These are phyloP conservation scores for Periglandula ipomoeae DNA, from an alignment of 2,329 filamentous ascomycete species.

Conservation along the genomic window DNA sequence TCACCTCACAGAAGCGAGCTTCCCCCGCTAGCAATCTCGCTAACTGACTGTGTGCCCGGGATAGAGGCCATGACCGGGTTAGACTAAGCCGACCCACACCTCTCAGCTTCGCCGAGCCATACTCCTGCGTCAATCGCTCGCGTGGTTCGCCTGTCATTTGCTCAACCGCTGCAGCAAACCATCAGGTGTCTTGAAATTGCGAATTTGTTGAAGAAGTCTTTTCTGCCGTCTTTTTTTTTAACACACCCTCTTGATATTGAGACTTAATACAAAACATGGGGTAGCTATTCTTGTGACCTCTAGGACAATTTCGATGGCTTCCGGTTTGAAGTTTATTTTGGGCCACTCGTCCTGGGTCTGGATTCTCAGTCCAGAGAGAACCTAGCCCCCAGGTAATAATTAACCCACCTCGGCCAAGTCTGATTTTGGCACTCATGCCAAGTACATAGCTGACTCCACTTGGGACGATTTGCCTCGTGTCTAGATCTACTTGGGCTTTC, in stretches of 20 bases:
- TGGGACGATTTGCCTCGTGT: not conserved
- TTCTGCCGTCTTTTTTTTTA: not conserved
- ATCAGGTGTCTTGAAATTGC: not conserved
- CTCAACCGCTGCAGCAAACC: not conserved
- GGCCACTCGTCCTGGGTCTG: not conserved
- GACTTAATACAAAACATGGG: not conserved
- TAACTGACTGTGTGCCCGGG: not conserved
- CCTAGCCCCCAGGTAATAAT: not conserved
- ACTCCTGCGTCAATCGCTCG: not conserved
- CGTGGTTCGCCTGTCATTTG: constrained; percentile 1
- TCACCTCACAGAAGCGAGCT: not conserved
- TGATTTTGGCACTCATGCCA: not conserved
- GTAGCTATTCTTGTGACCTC: not conserved
- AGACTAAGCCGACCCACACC: constrained; percentile 3
- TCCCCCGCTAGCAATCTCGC: not conserved
- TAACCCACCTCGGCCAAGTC: not conserved
- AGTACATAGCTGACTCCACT: no score
- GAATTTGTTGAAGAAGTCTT: not conserved
- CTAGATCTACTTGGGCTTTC: not conserved
- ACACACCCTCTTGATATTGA: no score
- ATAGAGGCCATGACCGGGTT: not conserved
- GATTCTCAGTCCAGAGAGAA: not conserved
- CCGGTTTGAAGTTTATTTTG: not conserved
- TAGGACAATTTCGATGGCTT: not conserved
- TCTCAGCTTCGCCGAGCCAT: not conserved